Evolutionary conservation across 768 basidiomycete species (phyloP).

Genomic region (Pholiota conissans): DNA sequence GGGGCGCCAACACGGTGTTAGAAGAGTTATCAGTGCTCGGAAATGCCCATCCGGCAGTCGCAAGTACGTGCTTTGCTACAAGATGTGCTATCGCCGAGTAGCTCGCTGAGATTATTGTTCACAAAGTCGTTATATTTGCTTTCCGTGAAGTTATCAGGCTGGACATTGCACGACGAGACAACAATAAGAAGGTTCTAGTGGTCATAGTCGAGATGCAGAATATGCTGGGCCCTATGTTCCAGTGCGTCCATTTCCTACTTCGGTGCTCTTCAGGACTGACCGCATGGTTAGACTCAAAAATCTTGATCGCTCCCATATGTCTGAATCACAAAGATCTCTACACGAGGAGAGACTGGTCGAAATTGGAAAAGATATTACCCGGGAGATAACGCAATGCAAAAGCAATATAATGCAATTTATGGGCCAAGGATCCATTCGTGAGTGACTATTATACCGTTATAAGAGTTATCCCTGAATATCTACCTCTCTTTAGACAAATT

Average conservation of each 20-base stretch:
- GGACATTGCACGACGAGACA: constrained; percentile 39
- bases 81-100: background rate
- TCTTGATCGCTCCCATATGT: constrained; percentile 8
- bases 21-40: background rate
- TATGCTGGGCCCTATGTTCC: constrained; percentile 43
- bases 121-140: constrained; percentile 42
- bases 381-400: constrained; percentile 37
- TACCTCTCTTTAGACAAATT: constrained; percentile 27
- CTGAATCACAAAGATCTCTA: constrained; percentile 23
- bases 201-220: constrained; percentile 43
- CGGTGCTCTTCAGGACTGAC: background rate
- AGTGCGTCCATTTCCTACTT: constrained; percentile 29
- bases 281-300: constrained; percentile 12
- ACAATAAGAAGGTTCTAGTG: constrained; percentile 40
- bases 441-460: background rate
- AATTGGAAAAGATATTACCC: constrained; percentile 24
- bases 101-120: background rate
- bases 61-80: background rate
- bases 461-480: no score
- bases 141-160: constrained; percentile 42
- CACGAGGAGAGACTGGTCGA: constrained; percentile 27
- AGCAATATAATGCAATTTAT: constrained; percentile 38
- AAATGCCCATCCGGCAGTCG: constrained; percentile 13
- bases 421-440: constrained; percentile 32
- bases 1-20: background rate